phyloP scores from a whole-genome alignment of 2,329 filamentous ascomycete species.

The Trichoderma endophyticum region DNA sequence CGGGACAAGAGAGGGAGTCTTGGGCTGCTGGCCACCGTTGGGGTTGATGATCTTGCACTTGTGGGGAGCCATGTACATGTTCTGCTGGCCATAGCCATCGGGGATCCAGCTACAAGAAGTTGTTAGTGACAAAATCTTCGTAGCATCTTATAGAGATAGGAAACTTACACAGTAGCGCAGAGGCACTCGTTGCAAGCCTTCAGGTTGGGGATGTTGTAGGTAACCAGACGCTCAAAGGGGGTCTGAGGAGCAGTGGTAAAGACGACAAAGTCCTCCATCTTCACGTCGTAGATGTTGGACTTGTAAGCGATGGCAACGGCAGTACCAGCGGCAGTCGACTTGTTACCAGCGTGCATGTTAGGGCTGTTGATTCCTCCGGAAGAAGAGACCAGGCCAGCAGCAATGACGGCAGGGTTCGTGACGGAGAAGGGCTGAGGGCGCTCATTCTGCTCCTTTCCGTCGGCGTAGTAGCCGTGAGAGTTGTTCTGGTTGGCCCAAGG shows the following conservation, averaged over 20 bases:
- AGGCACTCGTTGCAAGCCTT: conserved; percentile 3
- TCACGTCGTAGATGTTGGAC: conserved; percentile 5
- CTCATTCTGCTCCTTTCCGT: conserved; percentile 4
- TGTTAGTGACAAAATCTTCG: background rate
- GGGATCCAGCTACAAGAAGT: background rate
- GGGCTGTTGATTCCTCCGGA: conserved; percentile 3
- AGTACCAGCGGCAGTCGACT: background rate
- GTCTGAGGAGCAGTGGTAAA: background rate
- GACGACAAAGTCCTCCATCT: conserved; percentile 7
- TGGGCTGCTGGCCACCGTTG: conserved; percentile 3
- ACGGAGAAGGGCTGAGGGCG: background rate
- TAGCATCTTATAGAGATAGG: background rate
- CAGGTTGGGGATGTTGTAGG: background rate
- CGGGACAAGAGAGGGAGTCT: background rate
- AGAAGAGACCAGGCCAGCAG: background rate
- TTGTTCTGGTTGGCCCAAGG: conserved; percentile 1
- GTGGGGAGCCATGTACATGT: conserved; percentile 6
- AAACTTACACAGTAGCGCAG: conserved; percentile 2
- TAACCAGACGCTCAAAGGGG: conserved; percentile 1
- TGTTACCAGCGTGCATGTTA: background rate
- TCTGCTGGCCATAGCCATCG: background rate
- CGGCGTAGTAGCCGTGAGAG: background rate
- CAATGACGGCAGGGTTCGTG: background rate
- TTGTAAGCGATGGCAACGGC: conserved; percentile 8
- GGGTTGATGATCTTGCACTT: conserved; percentile 3